Base-by-base conservation (phyloP, 1,284 basidiomycete genomes). In the Pyrrhoderma noxium region DNA sequence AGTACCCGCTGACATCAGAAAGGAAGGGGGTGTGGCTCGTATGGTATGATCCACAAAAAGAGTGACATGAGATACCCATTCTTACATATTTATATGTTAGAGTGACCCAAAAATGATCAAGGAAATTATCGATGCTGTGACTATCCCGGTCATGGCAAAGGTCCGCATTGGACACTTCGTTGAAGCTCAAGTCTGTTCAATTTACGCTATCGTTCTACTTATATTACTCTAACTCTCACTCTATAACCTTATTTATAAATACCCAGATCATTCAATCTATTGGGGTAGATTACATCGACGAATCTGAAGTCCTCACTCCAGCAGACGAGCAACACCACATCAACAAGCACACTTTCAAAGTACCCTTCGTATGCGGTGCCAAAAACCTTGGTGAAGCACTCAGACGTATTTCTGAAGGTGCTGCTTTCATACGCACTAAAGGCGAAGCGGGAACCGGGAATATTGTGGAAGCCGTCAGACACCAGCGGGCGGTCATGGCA, bases 371-470 rank as follows among this genome's bases (percentile, higher is more conserved):
- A 8, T 91, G 87, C 60, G 90, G 87, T 52, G 81, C 84, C 34
- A 79, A 82, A 25, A 82, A 86, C 63, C 76, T 89, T 52, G 89
- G 93, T 56, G 95, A 99, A 71, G 95, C 96, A 2, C 77, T 99
- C 3, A 84, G 95, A 38, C 85, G 95, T 59, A 97, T 99, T 65
- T 93, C 90, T 25, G 95, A 99, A 68, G 96, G 95, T 54, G 96
- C 93, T 1, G 91, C 94, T 8, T 93, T 93, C 75, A 93, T 98
- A 68, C 89, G 94, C 61, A 96, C 94, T 55, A 97, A 96, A 71
- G 94, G 96, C 57, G 91, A 93, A 70, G 95, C 95, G 21, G 95
- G 95, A 37, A 99, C 95, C 0, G 95, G 96, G 38, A 98, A 99
- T 67, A 90, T 98, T 47, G 92, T 98, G 58, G 95, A 98, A 71